phyloP scores from a whole-genome alignment of 139 green algal species.

The Chlorella sp. region DNA sequence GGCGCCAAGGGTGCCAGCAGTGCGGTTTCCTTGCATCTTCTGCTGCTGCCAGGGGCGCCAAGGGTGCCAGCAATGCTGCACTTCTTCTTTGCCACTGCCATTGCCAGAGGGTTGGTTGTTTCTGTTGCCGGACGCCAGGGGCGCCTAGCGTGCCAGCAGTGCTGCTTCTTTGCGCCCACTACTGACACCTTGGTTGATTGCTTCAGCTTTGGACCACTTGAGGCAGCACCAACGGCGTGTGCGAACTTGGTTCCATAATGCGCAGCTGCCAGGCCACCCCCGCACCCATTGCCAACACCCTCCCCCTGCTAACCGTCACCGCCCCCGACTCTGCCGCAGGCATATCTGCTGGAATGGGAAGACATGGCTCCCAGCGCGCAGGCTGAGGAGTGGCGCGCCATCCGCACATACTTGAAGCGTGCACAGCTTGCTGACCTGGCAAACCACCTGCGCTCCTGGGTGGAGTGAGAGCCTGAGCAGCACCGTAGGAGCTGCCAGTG shows the following conservation, averaged over 20 bases:
- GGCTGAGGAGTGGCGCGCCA: not conserved
- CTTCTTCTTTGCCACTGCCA: not conserved
- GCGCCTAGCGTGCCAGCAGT: too few relatives aligned
- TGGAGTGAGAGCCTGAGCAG: not conserved
- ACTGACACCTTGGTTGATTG: not conserved
- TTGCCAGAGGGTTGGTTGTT: too few relatives aligned
- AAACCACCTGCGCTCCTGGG: not conserved
- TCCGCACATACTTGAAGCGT: not conserved
- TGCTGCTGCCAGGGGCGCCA: too few relatives aligned
- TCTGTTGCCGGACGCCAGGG: too few relatives aligned
- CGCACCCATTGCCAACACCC: too few relatives aligned
- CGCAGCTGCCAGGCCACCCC: too few relatives aligned
- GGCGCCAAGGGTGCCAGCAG: too few relatives aligned
- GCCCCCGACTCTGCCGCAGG: not conserved
- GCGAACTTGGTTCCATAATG: not conserved
- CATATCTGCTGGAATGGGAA: not conserved
- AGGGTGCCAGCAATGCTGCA: not conserved
- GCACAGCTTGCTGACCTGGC: not conserved
- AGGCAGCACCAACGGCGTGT: not conserved
- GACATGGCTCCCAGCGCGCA: not conserved
- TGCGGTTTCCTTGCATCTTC: too few relatives aligned
- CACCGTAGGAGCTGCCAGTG: too few relatives aligned
- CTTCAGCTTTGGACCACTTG: not conserved
- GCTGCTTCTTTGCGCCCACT: not conserved
- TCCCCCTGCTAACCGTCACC: too few relatives aligned